Base-by-base conservation (phyloP, 768 basidiomycete species). In the Trametopsis cervina region DNA sequence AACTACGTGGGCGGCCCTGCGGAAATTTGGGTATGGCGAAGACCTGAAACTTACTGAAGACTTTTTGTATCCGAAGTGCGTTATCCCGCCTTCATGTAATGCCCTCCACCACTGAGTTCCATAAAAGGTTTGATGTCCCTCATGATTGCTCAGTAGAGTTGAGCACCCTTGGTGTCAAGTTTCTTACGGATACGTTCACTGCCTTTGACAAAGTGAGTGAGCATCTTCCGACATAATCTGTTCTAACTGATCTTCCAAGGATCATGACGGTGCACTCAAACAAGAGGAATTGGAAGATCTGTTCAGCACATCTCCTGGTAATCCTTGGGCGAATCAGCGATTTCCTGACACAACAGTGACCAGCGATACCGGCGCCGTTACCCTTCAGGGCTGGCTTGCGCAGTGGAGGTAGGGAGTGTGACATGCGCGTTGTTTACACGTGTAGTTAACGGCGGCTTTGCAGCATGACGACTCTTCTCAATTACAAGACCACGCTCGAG, bases 401-500 rank as follows among this genome's bases (percentile, higher is more conserved):
- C 94, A 96, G 62, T 99, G 95, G 95, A 95, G 90, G 93, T 92
- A 18, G n/a, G 40, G 6, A 39, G 12, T 7, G 35, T 6, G 29
- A 38, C 20, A 11, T 20, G 7, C 40, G 4, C 35, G 2, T 11
- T 26, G 20, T 13, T 4, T 2, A 3, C n/a, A 20, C 25, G 33
- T 3, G 15, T 24, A 17, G 25, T 29, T 26, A 9, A 17, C 21
- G 20, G 35, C 10, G 41, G 29, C 36, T 33, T 26, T 35, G 4
- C 52, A 97, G 94, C 61, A 96, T 98, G 94, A 94, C 93, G 1
- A 99, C 95, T 0, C 74, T 98, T 0, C 76, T 98, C n/a, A 90
- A 96, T 54, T 85, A 95, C 59, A 85, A 80, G 63, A 88, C 85
- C 13, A 94, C 95, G 0, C 71, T 99, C 17, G 85, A 91, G 22